Evolutionary conservation across 202 grass and related monocot species (phyloP).

Genomic region (Musa balbisiana): DNA sequence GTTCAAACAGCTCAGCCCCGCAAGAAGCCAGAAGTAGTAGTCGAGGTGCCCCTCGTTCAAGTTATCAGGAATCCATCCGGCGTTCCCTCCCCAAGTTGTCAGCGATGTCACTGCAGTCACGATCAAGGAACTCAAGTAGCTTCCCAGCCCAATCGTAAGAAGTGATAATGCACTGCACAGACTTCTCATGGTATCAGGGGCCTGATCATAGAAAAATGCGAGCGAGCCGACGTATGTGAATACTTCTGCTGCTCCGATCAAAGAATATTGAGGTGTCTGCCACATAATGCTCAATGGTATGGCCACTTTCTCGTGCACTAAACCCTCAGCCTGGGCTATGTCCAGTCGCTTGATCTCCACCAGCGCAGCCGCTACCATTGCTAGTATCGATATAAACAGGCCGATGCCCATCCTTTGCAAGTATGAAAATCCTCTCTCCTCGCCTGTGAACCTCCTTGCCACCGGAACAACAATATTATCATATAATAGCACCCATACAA

Average conservation of each 20-base stretch:
- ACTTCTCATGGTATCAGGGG: constrained; percentile 7
- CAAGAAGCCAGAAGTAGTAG: too few relatives aligned
- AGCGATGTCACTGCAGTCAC: not conserved
- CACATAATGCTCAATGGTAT: not conserved
- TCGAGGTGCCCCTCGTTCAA: too few relatives aligned
- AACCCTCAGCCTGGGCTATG: not conserved
- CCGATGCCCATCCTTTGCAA: constrained; percentile 1
- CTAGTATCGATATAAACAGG: not conserved
- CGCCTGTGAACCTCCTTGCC: not conserved
- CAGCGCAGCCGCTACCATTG: not conserved
- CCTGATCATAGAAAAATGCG: constrained; percentile 1
- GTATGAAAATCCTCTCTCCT: constrained; percentile 4
- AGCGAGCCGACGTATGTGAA: not conserved
- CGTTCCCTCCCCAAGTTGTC: too few relatives aligned
- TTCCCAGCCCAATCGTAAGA: not conserved
- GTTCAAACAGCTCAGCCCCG: too few relatives aligned
- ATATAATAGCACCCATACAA: not conserved
- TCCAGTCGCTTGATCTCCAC: not conserved
- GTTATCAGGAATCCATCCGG: too few relatives aligned
- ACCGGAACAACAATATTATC: not conserved
- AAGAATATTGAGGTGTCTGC: constrained; percentile 4
- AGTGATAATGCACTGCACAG: not conserved
- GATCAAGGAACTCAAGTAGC: constrained; percentile 7
- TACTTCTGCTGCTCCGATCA: not conserved
- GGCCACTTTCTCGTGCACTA: not conserved